A percentile compares a stretch with the other conserved stretches of the same genome.
phyloP scores from a whole-genome alignment of 805 yeast species.

The Limtongia smithiae region DNA sequence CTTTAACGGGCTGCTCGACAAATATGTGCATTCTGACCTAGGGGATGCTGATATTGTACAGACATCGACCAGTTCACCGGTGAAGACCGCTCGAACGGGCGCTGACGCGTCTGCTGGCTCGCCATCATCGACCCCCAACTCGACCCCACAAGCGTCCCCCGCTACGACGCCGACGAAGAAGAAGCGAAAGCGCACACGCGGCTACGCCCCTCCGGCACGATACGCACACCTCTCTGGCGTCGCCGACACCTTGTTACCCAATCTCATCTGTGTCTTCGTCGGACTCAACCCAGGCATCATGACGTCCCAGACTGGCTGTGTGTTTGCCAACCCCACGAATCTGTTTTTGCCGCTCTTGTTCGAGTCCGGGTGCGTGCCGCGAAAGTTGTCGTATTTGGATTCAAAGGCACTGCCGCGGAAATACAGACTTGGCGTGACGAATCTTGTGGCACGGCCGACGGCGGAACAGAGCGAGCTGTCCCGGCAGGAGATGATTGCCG shows the following conservation, averaged over 20 bases:
- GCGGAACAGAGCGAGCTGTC: constrained; percentile 54
- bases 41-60: too few species aligned
- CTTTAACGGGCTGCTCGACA: constrained; percentile 10
- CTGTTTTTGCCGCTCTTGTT: constrained; percentile 63
- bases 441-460: constrained; percentile 63
- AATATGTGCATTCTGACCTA: background rate
- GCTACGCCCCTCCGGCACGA: constrained; percentile 26
- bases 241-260: constrained; percentile 29
- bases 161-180: background rate
- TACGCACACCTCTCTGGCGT: constrained; percentile 29
- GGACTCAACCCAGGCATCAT: constrained; percentile 72
- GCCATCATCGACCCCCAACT: background rate
- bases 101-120: background rate
- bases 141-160: background rate
- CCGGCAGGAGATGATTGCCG: constrained; percentile 49
- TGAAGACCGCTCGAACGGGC: background rate
- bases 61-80: background rate
- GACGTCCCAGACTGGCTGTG: constrained; percentile 60
- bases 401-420: constrained; percentile 41
- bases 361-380: constrained; percentile 46
- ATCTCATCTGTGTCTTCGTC: constrained; percentile 50
- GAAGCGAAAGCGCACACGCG: constrained; percentile 9
- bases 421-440: constrained; percentile 64
- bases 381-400: constrained; percentile 41
- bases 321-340: constrained; percentile 69